Percentiles rank a stretch among this genome's conserved stretches.
phyloP scores from a whole-genome alignment of 2,329 filamentous ascomycete species.

The Trichophaea hybrida region DNA sequence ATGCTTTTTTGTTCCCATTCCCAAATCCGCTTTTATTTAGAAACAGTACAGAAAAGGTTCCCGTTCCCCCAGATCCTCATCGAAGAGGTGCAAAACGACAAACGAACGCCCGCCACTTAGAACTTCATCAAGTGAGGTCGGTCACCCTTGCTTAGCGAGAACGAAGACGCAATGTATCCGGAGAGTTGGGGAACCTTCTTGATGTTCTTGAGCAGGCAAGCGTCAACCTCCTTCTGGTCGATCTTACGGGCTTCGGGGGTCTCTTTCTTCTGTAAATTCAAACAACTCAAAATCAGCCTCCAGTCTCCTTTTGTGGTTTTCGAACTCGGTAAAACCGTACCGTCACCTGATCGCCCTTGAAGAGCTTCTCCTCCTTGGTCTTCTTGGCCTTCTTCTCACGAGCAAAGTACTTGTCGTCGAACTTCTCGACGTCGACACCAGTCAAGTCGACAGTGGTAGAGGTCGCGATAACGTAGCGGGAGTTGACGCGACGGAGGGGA shows the following conservation, averaged over 20 bases:
- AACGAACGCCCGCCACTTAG: constrained; percentile 43
- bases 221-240: constrained; percentile 98
- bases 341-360: constrained; percentile 95
- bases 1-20: constrained; percentile 5
- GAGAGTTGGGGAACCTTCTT: constrained; percentile 95
- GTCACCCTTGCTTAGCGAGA: constrained; percentile 98
- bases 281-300: background rate
- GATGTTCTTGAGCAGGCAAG: constrained; percentile 84
- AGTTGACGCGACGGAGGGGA: constrained; percentile 84
- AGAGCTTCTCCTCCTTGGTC: constrained; percentile 95
- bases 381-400: constrained; percentile 91
- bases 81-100: background rate
- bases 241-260: constrained; percentile 78
- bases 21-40: constrained; percentile 9
- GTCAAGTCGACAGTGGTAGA: constrained; percentile 71
- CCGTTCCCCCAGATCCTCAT: background rate
- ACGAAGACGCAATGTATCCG: constrained; percentile 87
- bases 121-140: constrained; percentile 99
- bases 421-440: constrained; percentile 81
- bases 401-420: constrained; percentile 90
- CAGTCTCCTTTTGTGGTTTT: constrained; percentile 31
- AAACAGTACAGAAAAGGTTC: constrained; percentile 7
- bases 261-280: constrained; percentile 72
- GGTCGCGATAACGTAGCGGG: constrained; percentile 86
- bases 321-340: constrained; percentile 39